Percentiles rank a stretch among this genome's conserved stretches.
Conservation (phyloP, 108 stramenopile species). For the Halocafeteria seosinensis region DNA sequence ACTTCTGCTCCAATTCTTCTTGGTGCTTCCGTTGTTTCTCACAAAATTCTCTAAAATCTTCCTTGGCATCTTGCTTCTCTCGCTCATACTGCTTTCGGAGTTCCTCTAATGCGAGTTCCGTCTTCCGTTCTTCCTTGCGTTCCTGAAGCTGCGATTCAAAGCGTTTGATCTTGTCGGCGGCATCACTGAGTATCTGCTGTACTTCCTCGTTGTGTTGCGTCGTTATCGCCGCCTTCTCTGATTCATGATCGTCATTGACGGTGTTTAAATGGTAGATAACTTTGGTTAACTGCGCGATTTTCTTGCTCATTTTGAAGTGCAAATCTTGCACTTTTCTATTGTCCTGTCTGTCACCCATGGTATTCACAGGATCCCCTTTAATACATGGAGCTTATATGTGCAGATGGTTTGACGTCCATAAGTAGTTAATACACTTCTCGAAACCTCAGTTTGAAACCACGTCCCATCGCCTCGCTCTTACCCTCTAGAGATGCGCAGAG, state of each 20-base stretch:
- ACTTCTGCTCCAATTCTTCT: not conserved
- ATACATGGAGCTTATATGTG: too few species aligned
- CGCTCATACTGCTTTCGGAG: not conserved
- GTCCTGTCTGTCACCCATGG: too few species aligned
- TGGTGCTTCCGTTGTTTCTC: not conserved
- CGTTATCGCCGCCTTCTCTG: not conserved
- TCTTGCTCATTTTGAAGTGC: constrained; percentile 51
- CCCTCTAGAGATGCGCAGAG: too few species aligned
- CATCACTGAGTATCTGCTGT: not conserved
- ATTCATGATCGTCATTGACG: constrained; percentile 38
- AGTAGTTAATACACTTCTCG: too few species aligned
- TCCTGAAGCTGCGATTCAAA: constrained; percentile 1
- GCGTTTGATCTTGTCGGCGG: not conserved
- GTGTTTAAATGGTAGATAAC: constrained; percentile 52
- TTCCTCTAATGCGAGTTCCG: not conserved
- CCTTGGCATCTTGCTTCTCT: not conserved
- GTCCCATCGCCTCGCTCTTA: too few species aligned
- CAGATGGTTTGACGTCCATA: too few species aligned
- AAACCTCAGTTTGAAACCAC: too few species aligned
- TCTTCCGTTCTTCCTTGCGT: not conserved
- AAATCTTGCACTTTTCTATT: too few species aligned
- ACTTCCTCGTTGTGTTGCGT: not conserved
- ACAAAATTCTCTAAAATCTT: not conserved
- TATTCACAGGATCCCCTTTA: too few species aligned
- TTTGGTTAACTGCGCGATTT: constrained; percentile 49